These are phyloP conservation scores for Dacryopinax spathularia DNA, from an alignment of 768 basidiomycete genomes.

Conservation along the genomic window DNA sequence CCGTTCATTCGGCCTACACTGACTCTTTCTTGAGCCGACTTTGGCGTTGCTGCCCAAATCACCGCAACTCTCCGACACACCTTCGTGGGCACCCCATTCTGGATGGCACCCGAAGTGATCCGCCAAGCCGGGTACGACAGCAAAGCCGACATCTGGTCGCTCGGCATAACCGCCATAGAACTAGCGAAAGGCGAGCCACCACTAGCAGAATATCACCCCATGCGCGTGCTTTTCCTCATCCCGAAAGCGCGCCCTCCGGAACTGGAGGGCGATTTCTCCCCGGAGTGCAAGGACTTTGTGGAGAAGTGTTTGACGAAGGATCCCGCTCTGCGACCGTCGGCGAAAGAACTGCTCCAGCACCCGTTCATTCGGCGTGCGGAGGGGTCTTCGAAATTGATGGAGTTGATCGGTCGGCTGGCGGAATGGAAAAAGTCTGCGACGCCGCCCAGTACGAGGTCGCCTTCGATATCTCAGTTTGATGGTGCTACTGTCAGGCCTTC, in stretches of 20 bases:
- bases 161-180: slow-evolving; percentile 96
- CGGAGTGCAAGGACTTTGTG: slow-evolving; percentile 88
- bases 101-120: slow-evolving; percentile 99
- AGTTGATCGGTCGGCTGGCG: slow-evolving; percentile 58
- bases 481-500: slow-evolving; percentile 8
- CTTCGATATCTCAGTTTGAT: not conserved
- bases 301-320: slow-evolving; percentile 85
- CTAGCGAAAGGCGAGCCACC: slow-evolving; percentile 97
- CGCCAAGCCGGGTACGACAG: slow-evolving; percentile 91
- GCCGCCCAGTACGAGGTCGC: slow-evolving; percentile 12
- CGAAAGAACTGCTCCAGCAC: slow-evolving; percentile 86
- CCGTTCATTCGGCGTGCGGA: slow-evolving; percentile 77
- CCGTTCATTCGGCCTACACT: not conserved
- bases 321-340: slow-evolving; percentile 73
- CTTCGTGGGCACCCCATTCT: slow-evolving; percentile 93
- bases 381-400: slow-evolving; percentile 68
- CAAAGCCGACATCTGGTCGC: slow-evolving; percentile 94
- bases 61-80: slow-evolving; percentile 84
- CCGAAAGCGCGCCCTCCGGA: slow-evolving; percentile 90
- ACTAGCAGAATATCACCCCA: slow-evolving; percentile 91
- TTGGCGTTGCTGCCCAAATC: slow-evolving; percentile 95
- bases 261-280: slow-evolving; percentile 72
- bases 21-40: slow-evolving; percentile 47
- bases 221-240: slow-evolving; percentile 95
- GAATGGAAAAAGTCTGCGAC: slow-evolving; percentile 4